Evolutionary conservation across 2,329 filamentous ascomycete genomes (phyloP).

Genomic region (Calonectria fujianensis): DNA sequence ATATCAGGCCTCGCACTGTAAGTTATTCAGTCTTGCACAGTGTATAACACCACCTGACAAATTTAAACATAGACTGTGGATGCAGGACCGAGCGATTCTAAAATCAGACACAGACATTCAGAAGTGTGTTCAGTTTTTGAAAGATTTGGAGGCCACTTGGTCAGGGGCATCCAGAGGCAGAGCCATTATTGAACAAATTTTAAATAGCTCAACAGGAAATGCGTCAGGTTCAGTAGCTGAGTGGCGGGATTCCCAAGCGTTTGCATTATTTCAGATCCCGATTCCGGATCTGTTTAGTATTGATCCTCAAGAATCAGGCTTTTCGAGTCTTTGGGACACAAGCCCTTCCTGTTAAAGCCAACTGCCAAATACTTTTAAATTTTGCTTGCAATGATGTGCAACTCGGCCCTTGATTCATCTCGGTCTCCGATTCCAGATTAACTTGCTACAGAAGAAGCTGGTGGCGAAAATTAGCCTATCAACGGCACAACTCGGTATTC

Average conservation of each 20-base stretch:
- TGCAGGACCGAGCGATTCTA: conserved; percentile 35
- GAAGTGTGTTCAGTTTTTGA: conserved; percentile 49
- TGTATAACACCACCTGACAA: background rate
- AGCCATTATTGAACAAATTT: conserved; percentile 53
- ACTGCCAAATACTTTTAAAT: too few species aligned
- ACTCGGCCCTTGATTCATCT: too few species aligned
- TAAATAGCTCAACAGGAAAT: conserved; percentile 25
- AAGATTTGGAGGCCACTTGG: conserved; percentile 52
- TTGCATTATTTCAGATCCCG: background rate
- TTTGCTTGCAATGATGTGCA: too few species aligned
- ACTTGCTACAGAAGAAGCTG: too few species aligned
- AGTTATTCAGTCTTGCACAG: conserved; percentile 7
- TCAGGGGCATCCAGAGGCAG: conserved; percentile 50
- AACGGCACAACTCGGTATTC: too few species aligned
- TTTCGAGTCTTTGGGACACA: background rate
- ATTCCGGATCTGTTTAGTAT: background rate
- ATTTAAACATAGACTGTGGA: conserved; percentile 42
- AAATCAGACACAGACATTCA: conserved; percentile 42
- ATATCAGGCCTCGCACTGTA: conserved; percentile 54
- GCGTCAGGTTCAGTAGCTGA: background rate
- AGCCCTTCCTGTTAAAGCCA: background rate
- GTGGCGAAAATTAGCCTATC: too few species aligned
- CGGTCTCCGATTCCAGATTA: too few species aligned
- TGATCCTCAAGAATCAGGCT: background rate
- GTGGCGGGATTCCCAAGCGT: conserved; percentile 6